These are phyloP conservation scores for Acacia pycnantha DNA, from an alignment of 331 rosid species.

Conservation along the genomic window DNA sequence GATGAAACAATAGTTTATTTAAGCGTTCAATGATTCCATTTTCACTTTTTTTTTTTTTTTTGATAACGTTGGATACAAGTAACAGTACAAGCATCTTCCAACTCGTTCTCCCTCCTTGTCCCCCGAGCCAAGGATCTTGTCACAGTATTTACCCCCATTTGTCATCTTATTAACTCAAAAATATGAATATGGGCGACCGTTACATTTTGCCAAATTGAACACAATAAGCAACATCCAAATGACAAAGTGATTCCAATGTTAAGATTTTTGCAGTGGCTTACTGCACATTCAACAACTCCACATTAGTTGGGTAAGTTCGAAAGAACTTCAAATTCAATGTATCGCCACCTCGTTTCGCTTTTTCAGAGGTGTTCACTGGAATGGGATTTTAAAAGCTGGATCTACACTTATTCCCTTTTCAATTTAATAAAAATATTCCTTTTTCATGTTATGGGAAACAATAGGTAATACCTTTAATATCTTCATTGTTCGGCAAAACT, in stretches of 20 bases:
- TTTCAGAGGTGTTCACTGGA: too few species aligned
- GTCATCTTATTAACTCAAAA: neutral
- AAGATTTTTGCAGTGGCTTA: neutral
- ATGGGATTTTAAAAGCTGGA: too few species aligned
- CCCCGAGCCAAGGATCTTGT: neutral
- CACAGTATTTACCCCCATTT: neutral
- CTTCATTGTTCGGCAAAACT: neutral
- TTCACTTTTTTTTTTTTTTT: too few species aligned
- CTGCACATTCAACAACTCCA: too few species aligned
- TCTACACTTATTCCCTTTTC: too few species aligned
- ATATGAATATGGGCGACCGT: neutral
- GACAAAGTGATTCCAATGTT: neutral
- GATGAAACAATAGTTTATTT: too few species aligned
- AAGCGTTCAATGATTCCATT: too few species aligned
- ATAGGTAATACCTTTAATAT: too few species aligned
- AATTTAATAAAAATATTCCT: too few species aligned
- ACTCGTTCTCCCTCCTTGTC: neutral
- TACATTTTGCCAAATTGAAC: neutral
- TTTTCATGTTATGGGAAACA: too few species aligned
- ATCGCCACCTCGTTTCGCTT: too few species aligned
- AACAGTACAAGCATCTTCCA: neutral
- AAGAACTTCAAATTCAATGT: conserved; percentile 11
- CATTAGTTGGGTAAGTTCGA: too few species aligned
- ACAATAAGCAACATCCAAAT: neutral
- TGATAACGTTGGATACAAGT: neutral